Base-by-base conservation (phyloP, 2,329 filamentous ascomycete genomes). In the Clarireedia monteithiana region DNA sequence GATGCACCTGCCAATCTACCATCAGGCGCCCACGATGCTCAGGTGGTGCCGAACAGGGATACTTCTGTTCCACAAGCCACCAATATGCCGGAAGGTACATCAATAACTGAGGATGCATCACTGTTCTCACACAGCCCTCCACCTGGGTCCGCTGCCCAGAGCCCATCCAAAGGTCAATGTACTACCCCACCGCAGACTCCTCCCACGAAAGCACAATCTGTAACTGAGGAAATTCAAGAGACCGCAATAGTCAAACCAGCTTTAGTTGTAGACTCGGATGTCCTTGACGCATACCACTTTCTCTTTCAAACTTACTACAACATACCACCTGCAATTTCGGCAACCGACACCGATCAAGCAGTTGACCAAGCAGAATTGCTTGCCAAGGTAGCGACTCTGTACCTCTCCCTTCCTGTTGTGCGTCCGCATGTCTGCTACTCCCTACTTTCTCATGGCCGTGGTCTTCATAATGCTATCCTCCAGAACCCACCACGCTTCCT, bases 401-500 rank as follows among this genome's bases (percentile, higher is more conserved):
- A 59, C 44, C 4, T n/a, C 2, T 59, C 46, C 5, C 7, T 62
- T 0, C 39, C 12, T 0, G 15, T 55, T 5, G 50, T 65, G 5
- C 55, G 58, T 2, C 55, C 57, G 4, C 26, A 58, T 23, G 45
- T 66, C 26, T 53, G 44, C 3, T 42, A 39, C 30, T 50, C 44
- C 5, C 47, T 67, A 5, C 20, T 60, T 17, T 48, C 50, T 3
- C 60, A 59, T 44, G 58, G 59, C 9, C 57, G 48, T 15, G 49
- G 57, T 2, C 48, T 68, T 5, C 61, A 59, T 17, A 42, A 47
- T 24, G 58, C 58, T 2, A 58, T 68, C 15, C 34, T 45, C 4
- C 3, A 34, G 7, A 58, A 66, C 20, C 60, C 65, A 5, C 50
- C 57, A 5, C 58, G 57, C 12, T 67, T 64, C 58, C 54, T 68